Evolutionary conservation across 768 basidiomycete species (phyloP).

Genomic region (Tephrocybe sp.): DNA sequence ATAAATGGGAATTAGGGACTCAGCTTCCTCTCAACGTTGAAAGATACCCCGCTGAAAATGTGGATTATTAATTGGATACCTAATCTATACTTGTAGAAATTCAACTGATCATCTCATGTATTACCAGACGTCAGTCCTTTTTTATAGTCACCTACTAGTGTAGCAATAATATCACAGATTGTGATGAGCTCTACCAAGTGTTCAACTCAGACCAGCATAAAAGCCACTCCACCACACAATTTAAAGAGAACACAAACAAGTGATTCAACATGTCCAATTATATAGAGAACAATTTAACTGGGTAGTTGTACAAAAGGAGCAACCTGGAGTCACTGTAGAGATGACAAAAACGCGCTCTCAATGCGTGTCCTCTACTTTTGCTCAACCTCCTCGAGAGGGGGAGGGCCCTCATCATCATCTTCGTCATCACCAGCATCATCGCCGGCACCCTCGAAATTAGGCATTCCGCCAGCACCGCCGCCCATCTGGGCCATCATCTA

Average conservation of each 20-base stretch:
- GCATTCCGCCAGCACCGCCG: constrained; percentile 15
- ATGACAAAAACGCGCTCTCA: not conserved
- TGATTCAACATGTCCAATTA: no score
- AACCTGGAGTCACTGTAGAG: not conserved
- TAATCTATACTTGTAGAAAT: not conserved
- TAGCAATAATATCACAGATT: no score
- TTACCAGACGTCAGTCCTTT: not conserved
- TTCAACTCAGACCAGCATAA: no score
- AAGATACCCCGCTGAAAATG: constrained; percentile 12
- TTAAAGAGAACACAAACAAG: no score
- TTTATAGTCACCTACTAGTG: no score
- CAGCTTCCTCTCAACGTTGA: constrained; percentile 38
- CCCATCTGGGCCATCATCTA: constrained; percentile 57
- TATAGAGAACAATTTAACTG: not conserved
- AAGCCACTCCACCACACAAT: no score
- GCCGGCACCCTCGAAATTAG: constrained; percentile 17
- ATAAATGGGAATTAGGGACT: constrained; percentile 37
- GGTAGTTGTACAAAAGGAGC: not conserved
- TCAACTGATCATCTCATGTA: not conserved
- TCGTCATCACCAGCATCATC: constrained; percentile 44
- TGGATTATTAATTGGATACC: not conserved
- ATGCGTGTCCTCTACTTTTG: constrained; percentile 38
- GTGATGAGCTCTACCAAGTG: not conserved
- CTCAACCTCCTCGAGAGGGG: constrained; percentile 74
- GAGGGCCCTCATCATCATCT: constrained; percentile 67